Evolutionary conservation across 495 filamentous ascomycete species (phyloP).

Genomic region (Choiromyces venosus): DNA sequence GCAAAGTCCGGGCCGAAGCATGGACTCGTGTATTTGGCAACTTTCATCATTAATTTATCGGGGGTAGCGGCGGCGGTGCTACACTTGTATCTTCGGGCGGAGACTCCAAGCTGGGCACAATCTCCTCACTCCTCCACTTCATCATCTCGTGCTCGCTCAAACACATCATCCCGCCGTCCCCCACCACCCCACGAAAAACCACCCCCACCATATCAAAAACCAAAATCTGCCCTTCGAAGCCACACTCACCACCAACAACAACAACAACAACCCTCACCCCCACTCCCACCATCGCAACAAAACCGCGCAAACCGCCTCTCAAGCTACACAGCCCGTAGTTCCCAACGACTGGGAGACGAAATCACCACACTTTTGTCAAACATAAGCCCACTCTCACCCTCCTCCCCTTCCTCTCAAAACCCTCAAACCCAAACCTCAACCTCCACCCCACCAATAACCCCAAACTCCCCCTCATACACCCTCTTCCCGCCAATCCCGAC

Average conservation of each 20-base stretch:
- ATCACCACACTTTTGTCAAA: conserved; percentile 11
- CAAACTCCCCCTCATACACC: conserved; percentile 17
- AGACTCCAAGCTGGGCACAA: not conserved
- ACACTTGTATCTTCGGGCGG: conserved; percentile 22
- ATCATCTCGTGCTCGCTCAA: not conserved
- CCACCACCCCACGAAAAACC: not conserved
- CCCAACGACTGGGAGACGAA: conserved; percentile 27
- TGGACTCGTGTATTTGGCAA: conserved; percentile 15
- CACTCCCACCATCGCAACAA: conserved; percentile 17
- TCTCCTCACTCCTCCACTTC: not conserved
- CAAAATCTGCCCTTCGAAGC: conserved; percentile 2
- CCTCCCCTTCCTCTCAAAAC: not conserved
- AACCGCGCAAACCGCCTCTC: conserved; percentile 23
- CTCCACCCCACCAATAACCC: not conserved
- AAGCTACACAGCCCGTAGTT: conserved; percentile 26
- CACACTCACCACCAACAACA: not conserved
- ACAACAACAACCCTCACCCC: conserved; percentile 10
- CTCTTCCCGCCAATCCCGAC: conserved; percentile 24
- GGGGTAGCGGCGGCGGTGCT: conserved; percentile 19
- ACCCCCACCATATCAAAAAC: not conserved
- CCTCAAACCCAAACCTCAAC: not conserved
- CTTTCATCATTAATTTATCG: conserved; percentile 21
- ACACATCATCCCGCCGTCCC: not conserved
- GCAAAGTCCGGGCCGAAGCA: conserved; percentile 10
- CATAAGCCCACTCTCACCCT: not conserved